Conservation (phyloP, 2,329 filamentous ascomycete genomes). For the Rhexocercosporidium sp. region DNA sequence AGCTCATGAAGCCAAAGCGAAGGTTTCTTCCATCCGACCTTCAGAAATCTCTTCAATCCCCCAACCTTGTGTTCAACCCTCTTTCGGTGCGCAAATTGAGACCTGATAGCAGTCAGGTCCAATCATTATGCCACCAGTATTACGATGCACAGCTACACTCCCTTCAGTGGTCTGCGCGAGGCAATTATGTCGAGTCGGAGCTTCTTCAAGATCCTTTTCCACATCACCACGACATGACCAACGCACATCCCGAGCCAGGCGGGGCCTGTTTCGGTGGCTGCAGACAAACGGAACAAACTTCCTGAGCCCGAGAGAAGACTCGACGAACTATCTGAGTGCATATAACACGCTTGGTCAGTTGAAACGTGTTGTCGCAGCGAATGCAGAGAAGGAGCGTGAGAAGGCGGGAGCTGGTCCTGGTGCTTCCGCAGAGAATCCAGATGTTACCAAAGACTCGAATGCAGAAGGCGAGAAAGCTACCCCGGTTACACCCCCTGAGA, state of each 20-base stretch:
- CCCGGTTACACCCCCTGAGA: constrained; percentile 32
- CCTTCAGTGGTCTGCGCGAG: constrained; percentile 32
- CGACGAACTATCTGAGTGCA: constrained; percentile 42
- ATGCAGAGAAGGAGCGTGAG: constrained; percentile 4
- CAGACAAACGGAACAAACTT: constrained; percentile 35
- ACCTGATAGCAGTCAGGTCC: constrained; percentile 24
- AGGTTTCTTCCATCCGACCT: background rate
- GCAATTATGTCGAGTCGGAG: constrained; percentile 31
- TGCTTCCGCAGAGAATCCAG: constrained; percentile 1
- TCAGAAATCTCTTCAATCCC: constrained; percentile 2
- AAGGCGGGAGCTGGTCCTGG: background rate
- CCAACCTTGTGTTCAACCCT: constrained; percentile 18
- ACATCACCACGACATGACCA: constrained; percentile 35
- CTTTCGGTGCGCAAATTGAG: constrained; percentile 16
- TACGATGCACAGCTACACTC: constrained; percentile 35
- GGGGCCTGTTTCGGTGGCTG: constrained; percentile 41
- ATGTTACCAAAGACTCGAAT: background rate
- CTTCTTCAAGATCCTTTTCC: constrained; percentile 41
- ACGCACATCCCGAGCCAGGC: constrained; percentile 38
- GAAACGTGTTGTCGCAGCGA: constrained; percentile 32
- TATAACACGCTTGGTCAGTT: constrained; percentile 39
- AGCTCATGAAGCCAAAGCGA: background rate
- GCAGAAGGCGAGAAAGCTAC: constrained; percentile 14
- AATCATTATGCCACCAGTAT: constrained; percentile 38
- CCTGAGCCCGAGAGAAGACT: constrained; percentile 35